Evolutionary conservation across 805 yeast species (phyloP).

Genomic region (Teunomyces kruisii): DNA sequence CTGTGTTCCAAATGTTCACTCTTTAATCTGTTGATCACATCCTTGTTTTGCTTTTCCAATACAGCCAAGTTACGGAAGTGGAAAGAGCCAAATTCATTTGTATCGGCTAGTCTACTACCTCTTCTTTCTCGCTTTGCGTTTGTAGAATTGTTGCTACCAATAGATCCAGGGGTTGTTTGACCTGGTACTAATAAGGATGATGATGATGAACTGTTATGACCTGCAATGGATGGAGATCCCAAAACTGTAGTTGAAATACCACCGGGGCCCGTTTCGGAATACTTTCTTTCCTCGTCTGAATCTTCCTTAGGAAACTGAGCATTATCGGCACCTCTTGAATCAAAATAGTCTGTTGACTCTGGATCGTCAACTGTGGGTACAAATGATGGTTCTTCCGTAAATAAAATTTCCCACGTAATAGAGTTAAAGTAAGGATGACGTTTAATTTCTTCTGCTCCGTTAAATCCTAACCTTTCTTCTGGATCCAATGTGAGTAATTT

Average conservation of each 20-base stretch:
- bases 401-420: constrained; percentile 73
- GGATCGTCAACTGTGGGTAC: constrained; percentile 79
- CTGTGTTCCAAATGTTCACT: constrained; percentile 73
- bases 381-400: constrained; percentile 73
- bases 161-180: constrained; percentile 1
- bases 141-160: constrained; percentile 7
- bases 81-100: constrained; percentile 87
- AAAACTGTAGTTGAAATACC: constrained; percentile 10
- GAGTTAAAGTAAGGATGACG: constrained; percentile 73
- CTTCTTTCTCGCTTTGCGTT: constrained; percentile 59
- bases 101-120: constrained; percentile 69
- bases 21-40: constrained; percentile 82
- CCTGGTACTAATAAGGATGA: constrained; percentile 11
- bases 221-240: constrained; percentile 15
- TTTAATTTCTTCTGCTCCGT: constrained; percentile 78
- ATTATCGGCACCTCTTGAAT: constrained; percentile 80
- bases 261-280: constrained; percentile 9
- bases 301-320: constrained; percentile 57
- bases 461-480: constrained; percentile 65
- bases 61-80: constrained; percentile 86
- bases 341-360: constrained; percentile 89
- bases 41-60: constrained; percentile 90
- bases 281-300: constrained; percentile 33
- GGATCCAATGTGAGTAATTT: constrained; percentile 67
- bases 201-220: constrained; percentile 6